Evolutionary conservation across 2,329 filamentous ascomycete species (phyloP).

Genomic region (Metarhizium robertsii): DNA sequence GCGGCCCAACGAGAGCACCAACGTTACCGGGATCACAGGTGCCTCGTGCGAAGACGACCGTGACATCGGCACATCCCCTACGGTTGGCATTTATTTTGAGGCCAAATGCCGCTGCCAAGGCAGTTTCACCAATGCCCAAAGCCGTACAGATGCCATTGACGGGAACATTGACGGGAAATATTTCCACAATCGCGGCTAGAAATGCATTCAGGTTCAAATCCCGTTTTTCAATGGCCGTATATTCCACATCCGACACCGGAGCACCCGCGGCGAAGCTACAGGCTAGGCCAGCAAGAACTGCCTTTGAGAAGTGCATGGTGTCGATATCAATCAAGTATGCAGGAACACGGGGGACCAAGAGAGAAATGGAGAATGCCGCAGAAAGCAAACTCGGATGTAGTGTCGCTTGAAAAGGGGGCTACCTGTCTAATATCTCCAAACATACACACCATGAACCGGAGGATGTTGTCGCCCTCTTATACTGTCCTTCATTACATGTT

Average conservation of each 20-base stretch:
- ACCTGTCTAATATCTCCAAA: neutral
- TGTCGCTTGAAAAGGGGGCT: neutral
- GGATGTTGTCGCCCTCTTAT: neutral
- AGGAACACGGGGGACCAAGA: neutral
- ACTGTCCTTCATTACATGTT: neutral
- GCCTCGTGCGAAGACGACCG: slow-evolving; percentile 19
- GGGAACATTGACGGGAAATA: slow-evolving; percentile 9
- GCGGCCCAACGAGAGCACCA: slow-evolving; percentile 18
- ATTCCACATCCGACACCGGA: neutral
- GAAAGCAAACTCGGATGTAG: neutral
- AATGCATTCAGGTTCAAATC: slow-evolving; percentile 5
- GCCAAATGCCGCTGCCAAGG: slow-evolving; percentile 7
- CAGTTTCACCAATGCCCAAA: slow-evolving; percentile 8
- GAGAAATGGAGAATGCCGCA: neutral
- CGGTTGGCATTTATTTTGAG: slow-evolving; percentile 9
- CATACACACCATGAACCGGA: neutral
- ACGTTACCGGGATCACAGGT: slow-evolving; percentile 21
- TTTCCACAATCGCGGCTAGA: slow-evolving; percentile 4
- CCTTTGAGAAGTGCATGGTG: neutral
- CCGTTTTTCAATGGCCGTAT: neutral
- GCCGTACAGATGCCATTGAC: slow-evolving; percentile 9
- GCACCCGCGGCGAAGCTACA: neutral
- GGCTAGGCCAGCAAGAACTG: neutral
- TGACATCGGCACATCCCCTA: slow-evolving; percentile 16
- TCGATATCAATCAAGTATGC: neutral